Evolutionary conservation across 2,329 filamentous ascomycete species (phyloP), one percentile per base, ranked within the genome.

Genomic region (Chrysosphaeria jannelii): DNA sequence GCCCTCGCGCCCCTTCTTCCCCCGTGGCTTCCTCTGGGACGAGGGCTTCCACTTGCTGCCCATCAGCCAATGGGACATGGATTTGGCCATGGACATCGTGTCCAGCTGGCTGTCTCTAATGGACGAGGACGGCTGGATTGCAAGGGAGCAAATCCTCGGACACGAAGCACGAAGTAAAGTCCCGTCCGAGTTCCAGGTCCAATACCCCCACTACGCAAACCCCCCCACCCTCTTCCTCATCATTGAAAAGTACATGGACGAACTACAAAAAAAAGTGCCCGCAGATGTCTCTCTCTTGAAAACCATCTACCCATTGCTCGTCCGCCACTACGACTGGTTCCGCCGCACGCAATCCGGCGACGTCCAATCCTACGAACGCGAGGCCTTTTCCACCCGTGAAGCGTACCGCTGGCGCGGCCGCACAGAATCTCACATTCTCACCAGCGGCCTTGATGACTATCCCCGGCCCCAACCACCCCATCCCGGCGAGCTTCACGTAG

Each of bases 71-170:
- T 97, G 79, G 72, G 85, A 97, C 39, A 62, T 78, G 24, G 79
- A 91, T 37, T 55, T 93, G 24, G 66, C 74, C 3, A 48, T 70
- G 14, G 76, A 91, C 31, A 76, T 97, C 32, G 59, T 93, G 30
- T 74, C 70, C 46, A 90, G 75, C 44, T 97, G 85, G 85, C 88
- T 88, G 48, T 76, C 68, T 31, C 59, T 89, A 10, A 90, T 93
- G 60, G 85, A 97, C 33, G 71, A 85, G 10, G 78, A 93, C 40
- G 85, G 85, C 25, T 97, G 85, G 85, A 93, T 97, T 39, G 75
- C 68, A 3, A 69, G 85, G 24, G 85, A 97, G 48, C 79, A 91
- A 45, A 93, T 97, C 28, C 58, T 97, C 3, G 85, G 85, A 2
- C 46, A 58, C 3, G 85, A 97, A 47, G 85, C 85, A 22, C 66